These are phyloP conservation scores for Syncephalastrum sp. DNA, from an alignment of 371 early-diverging fungal species.

Conservation along the genomic window DNA sequence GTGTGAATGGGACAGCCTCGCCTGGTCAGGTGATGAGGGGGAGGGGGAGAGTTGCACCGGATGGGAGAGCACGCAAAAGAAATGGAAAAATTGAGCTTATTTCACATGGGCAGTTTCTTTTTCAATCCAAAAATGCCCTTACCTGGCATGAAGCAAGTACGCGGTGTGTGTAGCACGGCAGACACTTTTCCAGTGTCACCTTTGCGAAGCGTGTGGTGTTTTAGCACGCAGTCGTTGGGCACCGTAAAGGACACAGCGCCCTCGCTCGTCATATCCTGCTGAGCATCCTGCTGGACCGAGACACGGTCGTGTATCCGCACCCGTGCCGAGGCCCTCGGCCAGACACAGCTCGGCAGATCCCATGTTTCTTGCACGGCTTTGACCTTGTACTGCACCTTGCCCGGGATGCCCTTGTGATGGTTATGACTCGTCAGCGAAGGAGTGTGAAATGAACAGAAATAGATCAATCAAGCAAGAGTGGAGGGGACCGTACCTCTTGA, in stretches of 20 bases:
- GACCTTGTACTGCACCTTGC: constrained; percentile 26
- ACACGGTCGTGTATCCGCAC: constrained; percentile 22
- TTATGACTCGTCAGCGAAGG: no score
- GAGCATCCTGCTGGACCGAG: constrained; percentile 11
- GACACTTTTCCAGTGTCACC: constrained; percentile 18
- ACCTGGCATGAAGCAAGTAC: constrained; percentile 28
- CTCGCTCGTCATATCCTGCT: constrained; percentile 20
- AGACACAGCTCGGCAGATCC: constrained; percentile 23
- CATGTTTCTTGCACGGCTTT: constrained; percentile 22
- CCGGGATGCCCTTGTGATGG: constrained; percentile 17
- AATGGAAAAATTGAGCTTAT: background rate
- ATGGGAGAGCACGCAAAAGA: background rate
- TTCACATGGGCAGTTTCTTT: background rate
- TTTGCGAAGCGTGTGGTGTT: constrained; percentile 17
- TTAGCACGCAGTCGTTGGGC: constrained; percentile 22
- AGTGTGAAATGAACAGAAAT: background rate
- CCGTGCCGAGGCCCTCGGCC: constrained; percentile 22
- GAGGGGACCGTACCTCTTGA: constrained; percentile 14
- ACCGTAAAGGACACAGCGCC: constrained; percentile 19
- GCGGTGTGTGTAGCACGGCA: constrained; percentile 19
- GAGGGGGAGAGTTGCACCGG: no score
- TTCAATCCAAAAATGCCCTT: background rate
- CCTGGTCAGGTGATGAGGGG: constrained; percentile 4
- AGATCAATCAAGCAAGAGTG: background rate
- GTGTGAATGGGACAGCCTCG: constrained; percentile 17